Evolutionary conservation across 2,329 filamentous ascomycete species (phyloP).

Genomic region (Penicillium italicum): DNA sequence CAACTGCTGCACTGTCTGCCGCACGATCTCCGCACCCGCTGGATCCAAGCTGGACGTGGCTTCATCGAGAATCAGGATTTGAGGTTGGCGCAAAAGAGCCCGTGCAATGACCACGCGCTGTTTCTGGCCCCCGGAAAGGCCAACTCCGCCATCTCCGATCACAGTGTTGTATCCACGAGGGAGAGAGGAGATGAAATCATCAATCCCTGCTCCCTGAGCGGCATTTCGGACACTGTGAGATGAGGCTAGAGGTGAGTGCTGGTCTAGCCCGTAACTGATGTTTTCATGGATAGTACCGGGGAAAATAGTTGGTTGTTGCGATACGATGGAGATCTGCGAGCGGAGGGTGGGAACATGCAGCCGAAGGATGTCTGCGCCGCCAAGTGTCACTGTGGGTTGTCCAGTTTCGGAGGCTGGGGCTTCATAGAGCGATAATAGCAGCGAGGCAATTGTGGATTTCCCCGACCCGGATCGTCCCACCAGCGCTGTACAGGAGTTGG

Average conservation of each 20-base stretch:
- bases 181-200: slow-evolving; percentile 72
- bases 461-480: slow-evolving; percentile 85
- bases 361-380: slow-evolving; percentile 52
- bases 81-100: slow-evolving; percentile 67
- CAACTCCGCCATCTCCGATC: slow-evolving; percentile 71
- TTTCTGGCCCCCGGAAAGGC: slow-evolving; percentile 74
- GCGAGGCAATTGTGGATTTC: slow-evolving; percentile 76
- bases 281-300: slow-evolving; percentile 44
- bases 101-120: slow-evolving; percentile 79
- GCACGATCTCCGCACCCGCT: slow-evolving; percentile 61
- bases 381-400: slow-evolving; percentile 49
- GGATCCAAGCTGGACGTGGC: slow-evolving; percentile 77
- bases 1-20: slow-evolving; percentile 58
- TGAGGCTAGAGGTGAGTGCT: slow-evolving; percentile 51
- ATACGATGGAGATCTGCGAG: slow-evolving; percentile 57
- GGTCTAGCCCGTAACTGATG: slow-evolving; percentile 71
- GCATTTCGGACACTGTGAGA: slow-evolving; percentile 52
- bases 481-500: slow-evolving; percentile 68
- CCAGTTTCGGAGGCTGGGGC: slow-evolving; percentile 22
- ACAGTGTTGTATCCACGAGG: slow-evolving; percentile 67
- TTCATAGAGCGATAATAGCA: slow-evolving; percentile 70
- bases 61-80: slow-evolving; percentile 78
- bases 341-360: slow-evolving; percentile 61
- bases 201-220: slow-evolving; percentile 57
- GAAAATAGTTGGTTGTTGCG: slow-evolving; percentile 63